Evolutionary conservation across 2,329 filamentous ascomycete genomes (phyloP).

Genomic region (Hypoxylon sp.): DNA sequence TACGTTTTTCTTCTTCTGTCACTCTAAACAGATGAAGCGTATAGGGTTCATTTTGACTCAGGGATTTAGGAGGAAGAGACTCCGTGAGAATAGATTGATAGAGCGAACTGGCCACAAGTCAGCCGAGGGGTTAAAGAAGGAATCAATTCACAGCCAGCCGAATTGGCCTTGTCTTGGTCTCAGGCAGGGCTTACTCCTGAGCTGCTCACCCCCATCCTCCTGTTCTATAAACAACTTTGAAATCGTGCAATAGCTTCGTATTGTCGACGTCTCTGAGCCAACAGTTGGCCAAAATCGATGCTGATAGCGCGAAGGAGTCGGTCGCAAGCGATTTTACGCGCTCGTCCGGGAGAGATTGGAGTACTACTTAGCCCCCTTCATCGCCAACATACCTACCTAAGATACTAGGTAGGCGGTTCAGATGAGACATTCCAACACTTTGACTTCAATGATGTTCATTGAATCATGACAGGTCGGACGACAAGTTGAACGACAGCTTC

Average conservation of each 20-base stretch:
- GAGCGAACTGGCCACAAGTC: conserved; percentile 21
- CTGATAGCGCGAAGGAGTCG: conserved; percentile 24
- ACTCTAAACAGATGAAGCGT: conserved; percentile 17
- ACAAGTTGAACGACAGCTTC: conserved; percentile 23
- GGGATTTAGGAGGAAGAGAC: conserved; percentile 10
- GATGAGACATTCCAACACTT: conserved; percentile 31
- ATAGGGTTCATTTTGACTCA: conserved; percentile 11
- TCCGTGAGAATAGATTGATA: conserved; percentile 21
- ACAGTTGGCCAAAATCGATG: conserved; percentile 13
- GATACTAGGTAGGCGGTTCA: conserved; percentile 3
- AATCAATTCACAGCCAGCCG: conserved; percentile 24
- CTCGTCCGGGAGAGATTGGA: conserved; percentile 26
- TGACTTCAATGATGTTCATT: conserved; percentile 20
- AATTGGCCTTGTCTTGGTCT: conserved; percentile 21
- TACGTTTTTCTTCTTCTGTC: conserved; percentile 17
- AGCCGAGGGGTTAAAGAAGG: conserved; percentile 23
- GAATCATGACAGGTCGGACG: conserved; percentile 40
- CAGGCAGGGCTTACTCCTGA: conserved; percentile 27
- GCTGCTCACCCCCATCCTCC: conserved; percentile 37
- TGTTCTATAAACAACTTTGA: conserved; percentile 43
- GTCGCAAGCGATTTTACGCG: conserved; percentile 14
- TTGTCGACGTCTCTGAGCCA: conserved; percentile 11
- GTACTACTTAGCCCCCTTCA: conserved; percentile 20
- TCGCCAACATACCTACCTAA: conserved; percentile 3
- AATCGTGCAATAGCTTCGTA: conserved; percentile 25